Evolutionary conservation across 192 early-diverging fungal species (phyloP), one percentile per base, ranked within the genome.

Genomic region (Podila epigama): DNA sequence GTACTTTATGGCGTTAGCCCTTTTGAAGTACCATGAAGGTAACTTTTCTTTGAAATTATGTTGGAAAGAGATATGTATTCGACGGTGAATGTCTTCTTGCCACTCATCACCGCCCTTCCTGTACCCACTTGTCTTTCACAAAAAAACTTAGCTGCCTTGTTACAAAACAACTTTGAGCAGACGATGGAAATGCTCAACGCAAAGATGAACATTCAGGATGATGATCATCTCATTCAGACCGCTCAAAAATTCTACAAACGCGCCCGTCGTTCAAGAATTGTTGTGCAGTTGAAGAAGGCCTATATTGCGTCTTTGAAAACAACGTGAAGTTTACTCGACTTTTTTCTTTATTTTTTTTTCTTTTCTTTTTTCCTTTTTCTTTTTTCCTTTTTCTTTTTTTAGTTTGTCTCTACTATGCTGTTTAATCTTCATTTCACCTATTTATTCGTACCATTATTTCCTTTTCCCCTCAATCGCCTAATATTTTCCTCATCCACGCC

Each of bases 11-110:
- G 84, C 87, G 12, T 27, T 88, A 29, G 82, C 79, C 6, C 55
- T 88, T 18, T 37, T 88, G 37, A 82, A 83, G 29, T 79, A 51
- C 20, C 41, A 79, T 62, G 65, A 88, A 82, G 33, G 87, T 88
- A 72, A 61, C 70, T 55, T 6, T n/a, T n/a, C n/a, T n/a, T n/a
- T n/a, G n/a, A n/a, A n/a, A n/a, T n/a, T n/a, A n/a, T n/a, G n/a
- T n/a, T n/a, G n/a, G n/a, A n/a, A n/a, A n/a, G n/a, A n/a, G n/a
- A n/a, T n/a, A n/a, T n/a, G n/a, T n/a, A n/a, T n/a, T n/a, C n/a
- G n/a, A n/a, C n/a, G n/a, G n/a, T n/a, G n/a, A 15, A 0, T 34
- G 18, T 42, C 51, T 16, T 37, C 16, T 4, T 20, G 31, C 28
- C 37, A 18, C 18, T 52, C 1, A 29, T 65, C 16, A 4, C 12